Evolutionary conservation across 179 eudicot species (phyloP), one percentile per base, ranked within the genome.

Genomic region (Pouteria campechiana): DNA sequence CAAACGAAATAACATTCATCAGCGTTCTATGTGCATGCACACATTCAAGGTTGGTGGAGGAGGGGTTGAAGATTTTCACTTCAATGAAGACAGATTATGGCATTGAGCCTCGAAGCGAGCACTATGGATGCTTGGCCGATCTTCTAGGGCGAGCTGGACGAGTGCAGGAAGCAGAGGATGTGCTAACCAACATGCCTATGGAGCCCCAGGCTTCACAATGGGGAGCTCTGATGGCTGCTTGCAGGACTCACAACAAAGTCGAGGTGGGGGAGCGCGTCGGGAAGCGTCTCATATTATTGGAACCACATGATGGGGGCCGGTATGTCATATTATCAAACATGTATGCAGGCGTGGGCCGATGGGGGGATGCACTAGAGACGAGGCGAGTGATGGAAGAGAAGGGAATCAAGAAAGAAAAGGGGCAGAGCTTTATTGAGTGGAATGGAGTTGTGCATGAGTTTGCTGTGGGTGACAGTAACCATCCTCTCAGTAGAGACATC

Each of bases 21-120:
- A 60, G 70, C 6, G 41, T 64, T 21, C 52, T 63, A 16, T 56
- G 39, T 51, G 69, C 58, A 13, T 63, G 69, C 33, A 20, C 55
- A 7, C 65, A 60, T 45, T 19, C 41, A 17, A 48, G 59, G 32
- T 42, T 60, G 36, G 33, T 60, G 7, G 37, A 30, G 8, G 39
- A 52, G 38, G 59, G 41, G 25, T 20, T 38, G 25, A 37, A 50
- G 10, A 38, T 28, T 27, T 50, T 39, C 22, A 8, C n/a, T 3
- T 12, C 19, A 17, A 38, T 50, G 55, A 28, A 12, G 12, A 27
- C 8, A 37, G 55, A 50, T 4, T 30, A 20, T 4, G 51, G 40
- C 9, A 4, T 46, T 32, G 51, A 32, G 13, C 29, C 20, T 7
- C 13, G 13, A 13, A 46, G 32, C 28, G 40, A 32, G 22, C 58